These are phyloP conservation scores for Erysiphe pulchra DNA, from an alignment of 2,329 filamentous ascomycete genomes.

Conservation along the genomic window DNA sequence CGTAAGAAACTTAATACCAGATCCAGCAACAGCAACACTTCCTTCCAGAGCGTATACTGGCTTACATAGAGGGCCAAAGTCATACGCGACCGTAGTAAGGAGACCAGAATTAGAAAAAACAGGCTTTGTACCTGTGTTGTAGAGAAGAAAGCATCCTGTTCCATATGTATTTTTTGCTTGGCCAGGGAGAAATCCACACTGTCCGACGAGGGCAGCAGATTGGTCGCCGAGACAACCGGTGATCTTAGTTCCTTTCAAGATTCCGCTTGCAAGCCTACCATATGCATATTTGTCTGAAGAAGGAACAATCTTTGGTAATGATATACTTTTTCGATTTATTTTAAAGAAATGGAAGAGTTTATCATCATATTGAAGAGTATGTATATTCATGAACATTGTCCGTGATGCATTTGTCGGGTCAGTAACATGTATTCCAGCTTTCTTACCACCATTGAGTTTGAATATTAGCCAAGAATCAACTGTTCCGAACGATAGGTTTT, in stretches of 20 bases:
- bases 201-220: constrained; percentile 56
- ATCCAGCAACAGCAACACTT: constrained; percentile 52
- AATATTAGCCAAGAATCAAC: constrained; percentile 63
- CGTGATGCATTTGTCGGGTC: constrained; percentile 63
- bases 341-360: constrained; percentile 50
- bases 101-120: constrained; percentile 57
- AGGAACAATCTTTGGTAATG: constrained; percentile 50
- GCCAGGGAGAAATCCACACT: constrained; percentile 51
- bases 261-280: constrained; percentile 33
- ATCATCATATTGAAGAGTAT: constrained; percentile 50
- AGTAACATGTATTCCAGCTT: constrained; percentile 42
- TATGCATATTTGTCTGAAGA: constrained; percentile 46
- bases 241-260: constrained; percentile 41
- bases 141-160: constrained; percentile 63
- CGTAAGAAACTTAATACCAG: constrained; percentile 46
- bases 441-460: constrained; percentile 47
- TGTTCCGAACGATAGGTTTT: constrained; percentile 51
- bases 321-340: constrained; percentile 41
- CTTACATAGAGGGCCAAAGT: constrained; percentile 37
- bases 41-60: constrained; percentile 55
- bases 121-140: constrained; percentile 57
- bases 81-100: constrained; percentile 51
- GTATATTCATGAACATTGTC: constrained; percentile 71
- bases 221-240: constrained; percentile 62
- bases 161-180: constrained; percentile 70